Evolutionary conservation across 164 flowering plant species (phyloP).

Genomic region (Malania oleifera): DNA sequence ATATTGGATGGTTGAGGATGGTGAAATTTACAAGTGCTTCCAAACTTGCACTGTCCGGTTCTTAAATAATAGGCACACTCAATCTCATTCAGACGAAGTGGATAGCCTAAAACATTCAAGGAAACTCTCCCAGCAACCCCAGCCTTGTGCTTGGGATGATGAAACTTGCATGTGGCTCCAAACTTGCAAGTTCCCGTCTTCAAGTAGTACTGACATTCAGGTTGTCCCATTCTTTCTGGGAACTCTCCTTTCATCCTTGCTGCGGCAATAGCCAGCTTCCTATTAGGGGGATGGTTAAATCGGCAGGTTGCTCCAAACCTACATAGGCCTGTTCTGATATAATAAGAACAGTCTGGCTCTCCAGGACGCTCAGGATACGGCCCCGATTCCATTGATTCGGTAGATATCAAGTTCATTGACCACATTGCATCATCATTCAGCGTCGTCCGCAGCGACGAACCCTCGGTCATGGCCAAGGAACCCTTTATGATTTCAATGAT

Average conservation of each 20-base stretch:
- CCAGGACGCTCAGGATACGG: slow-evolving; percentile 89
- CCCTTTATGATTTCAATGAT: too few species aligned
- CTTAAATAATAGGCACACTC: slow-evolving; percentile 93
- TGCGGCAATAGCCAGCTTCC: slow-evolving; percentile 85
- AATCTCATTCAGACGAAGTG: slow-evolving; percentile 88
- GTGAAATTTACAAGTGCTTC: slow-evolving; percentile 87
- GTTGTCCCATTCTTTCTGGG: slow-evolving; percentile 94
- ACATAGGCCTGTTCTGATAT: slow-evolving; percentile 89
- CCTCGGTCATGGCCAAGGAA: slow-evolving; percentile 40
- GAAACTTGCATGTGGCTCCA: slow-evolving; percentile 96
- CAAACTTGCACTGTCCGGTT: slow-evolving; percentile 96
- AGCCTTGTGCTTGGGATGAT: slow-evolving; percentile 94
- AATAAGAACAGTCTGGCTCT: slow-evolving; percentile 89
- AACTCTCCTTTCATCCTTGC: slow-evolving; percentile 87
- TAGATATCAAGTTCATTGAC: slow-evolving; percentile 72
- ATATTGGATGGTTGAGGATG: slow-evolving; percentile 89
- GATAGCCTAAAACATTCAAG: slow-evolving; percentile 81
- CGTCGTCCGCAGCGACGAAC: slow-evolving; percentile 39
- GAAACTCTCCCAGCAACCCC: slow-evolving; percentile 85
- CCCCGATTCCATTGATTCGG: slow-evolving; percentile 66
- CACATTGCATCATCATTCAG: slow-evolving; percentile 65
- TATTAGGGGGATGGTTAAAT: slow-evolving; percentile 88
- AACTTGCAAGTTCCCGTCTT: slow-evolving; percentile 97
- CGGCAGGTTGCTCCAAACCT: slow-evolving; percentile 90
- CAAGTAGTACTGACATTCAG: slow-evolving; percentile 96